Percentiles rank a stretch among this genome's conserved stretches.
Conservation (phyloP, 768 basidiomycete genomes). For the Auricularia cornea region DNA sequence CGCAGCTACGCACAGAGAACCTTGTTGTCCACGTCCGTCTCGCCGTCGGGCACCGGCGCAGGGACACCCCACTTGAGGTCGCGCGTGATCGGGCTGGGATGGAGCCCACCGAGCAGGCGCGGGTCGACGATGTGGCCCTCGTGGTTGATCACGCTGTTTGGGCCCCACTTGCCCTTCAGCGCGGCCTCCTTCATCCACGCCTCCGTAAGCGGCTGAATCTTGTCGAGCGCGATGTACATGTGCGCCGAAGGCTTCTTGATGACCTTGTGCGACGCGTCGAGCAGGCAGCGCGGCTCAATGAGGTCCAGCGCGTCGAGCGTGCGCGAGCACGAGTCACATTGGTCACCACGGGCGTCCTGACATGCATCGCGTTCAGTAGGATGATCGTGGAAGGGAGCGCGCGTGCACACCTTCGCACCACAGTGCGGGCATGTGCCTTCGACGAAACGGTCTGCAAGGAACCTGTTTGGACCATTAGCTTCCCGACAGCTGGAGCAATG, state of each 20-base stretch:
- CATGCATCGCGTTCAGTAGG: background rate
- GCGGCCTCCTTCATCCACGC: conserved; percentile 80
- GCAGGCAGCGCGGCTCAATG: conserved; percentile 87
- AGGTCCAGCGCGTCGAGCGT: conserved; percentile 92
- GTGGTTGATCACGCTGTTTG: conserved; percentile 80
- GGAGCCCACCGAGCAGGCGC: conserved; percentile 74
- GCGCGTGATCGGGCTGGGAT: conserved; percentile 85
- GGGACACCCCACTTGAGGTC: conserved; percentile 96
- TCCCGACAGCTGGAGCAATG: background rate
- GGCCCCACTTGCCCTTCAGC: conserved; percentile 83
- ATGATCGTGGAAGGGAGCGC: too few relatives aligned
- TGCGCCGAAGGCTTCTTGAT: conserved; percentile 73
- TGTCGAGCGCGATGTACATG: conserved; percentile 85
- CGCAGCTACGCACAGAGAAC: conserved; percentile 74
- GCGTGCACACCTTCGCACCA: conserved; percentile 56
- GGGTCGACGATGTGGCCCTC: conserved; percentile 88
- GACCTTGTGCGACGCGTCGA: conserved; percentile 72
- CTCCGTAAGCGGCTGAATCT: conserved; percentile 72
- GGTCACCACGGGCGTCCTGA: conserved; percentile 94
- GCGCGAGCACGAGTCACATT: conserved; percentile 89
- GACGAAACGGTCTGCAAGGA: conserved; percentile 94
- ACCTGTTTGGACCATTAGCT: conserved; percentile 37
- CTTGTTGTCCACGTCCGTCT: conserved; percentile 78
- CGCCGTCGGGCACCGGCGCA: conserved; percentile 62
- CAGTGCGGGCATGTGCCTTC: conserved; percentile 98